Percentiles rank a stretch among this genome's conserved stretches.
Conservation (phyloP, 139 green algal genomes). For the Chlorella sp. region DNA sequence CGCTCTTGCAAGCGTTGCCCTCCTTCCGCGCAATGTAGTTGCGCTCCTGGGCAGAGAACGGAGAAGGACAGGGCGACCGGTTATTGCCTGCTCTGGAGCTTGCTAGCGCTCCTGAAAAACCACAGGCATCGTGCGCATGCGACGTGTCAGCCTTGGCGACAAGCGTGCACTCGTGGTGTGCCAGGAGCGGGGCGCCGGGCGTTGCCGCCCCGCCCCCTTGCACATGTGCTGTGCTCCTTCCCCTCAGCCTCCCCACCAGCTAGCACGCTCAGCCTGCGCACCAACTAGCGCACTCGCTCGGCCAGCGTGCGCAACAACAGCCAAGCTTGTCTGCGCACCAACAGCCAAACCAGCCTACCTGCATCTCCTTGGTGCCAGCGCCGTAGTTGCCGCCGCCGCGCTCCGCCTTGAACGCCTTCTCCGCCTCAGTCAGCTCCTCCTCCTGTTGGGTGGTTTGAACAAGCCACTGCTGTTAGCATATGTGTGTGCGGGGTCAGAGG, state of each 20-base stretch:
- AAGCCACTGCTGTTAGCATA: too few species aligned
- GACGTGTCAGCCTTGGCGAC: too few species aligned
- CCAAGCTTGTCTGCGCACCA: not conserved
- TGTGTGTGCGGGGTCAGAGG: too few species aligned
- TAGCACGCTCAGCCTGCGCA: not conserved
- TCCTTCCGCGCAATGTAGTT: too few species aligned
- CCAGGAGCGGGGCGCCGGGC: not conserved
- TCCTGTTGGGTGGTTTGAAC: constrained; percentile 37
- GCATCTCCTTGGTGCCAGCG: constrained; percentile 90
- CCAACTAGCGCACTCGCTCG: not conserved
- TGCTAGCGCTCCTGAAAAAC: too few species aligned
- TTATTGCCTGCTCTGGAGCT: too few species aligned
- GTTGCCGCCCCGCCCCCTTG: too few species aligned
- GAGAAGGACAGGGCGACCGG: too few species aligned
- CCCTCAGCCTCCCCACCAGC: not conserved
- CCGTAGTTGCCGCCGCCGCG: constrained; percentile 95
- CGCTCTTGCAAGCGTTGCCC: too few species aligned
- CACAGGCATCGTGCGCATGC: too few species aligned
- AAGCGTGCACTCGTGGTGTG: not conserved
- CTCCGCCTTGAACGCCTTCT: constrained; percentile 82
- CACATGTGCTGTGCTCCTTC: too few species aligned
- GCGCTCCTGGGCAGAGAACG: too few species aligned
- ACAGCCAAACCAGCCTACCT: constrained; percentile 43
- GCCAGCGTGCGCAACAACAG: not conserved
- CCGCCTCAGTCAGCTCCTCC: constrained; percentile 61